These are phyloP conservation scores for Nakazawaea wyomingensis DNA, from an alignment of 805 yeast genomes.

Conservation along the genomic window DNA sequence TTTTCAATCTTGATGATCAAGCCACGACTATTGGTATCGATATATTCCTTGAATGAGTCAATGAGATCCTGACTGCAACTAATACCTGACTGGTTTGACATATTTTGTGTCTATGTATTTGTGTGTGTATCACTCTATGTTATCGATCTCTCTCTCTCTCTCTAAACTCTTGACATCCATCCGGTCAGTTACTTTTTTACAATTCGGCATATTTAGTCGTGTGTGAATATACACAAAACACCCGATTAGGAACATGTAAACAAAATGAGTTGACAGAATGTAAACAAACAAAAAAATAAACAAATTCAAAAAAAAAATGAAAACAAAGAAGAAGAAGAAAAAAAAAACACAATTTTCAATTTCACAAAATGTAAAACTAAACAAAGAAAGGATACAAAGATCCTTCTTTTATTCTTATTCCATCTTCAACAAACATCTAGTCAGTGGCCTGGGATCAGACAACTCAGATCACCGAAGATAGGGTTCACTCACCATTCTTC, in stretches of 20 bases:
- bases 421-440: no score
- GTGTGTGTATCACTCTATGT: not conserved
- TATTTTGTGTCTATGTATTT: slow-evolving; percentile 17
- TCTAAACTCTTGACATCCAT: not conserved
- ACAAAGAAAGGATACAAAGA: not conserved
- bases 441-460: no score
- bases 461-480: no score
- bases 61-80: slow-evolving; percentile 38
- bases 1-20: slow-evolving; percentile 23
- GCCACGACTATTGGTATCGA: slow-evolving; percentile 25
- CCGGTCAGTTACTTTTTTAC: no score
- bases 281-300: not conserved
- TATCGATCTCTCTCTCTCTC: not conserved
- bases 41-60: slow-evolving; percentile 37
- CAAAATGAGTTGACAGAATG: not conserved
- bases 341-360: no score
- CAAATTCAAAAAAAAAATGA: no score
- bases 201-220: no score
- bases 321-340: not conserved
- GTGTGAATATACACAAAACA: not conserved
- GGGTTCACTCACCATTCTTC: no score
- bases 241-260: not conserved
- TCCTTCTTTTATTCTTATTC: no score
- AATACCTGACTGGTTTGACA: slow-evolving; percentile 70
- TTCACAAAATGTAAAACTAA: no score